These are phyloP conservation scores for Aspergillus haitiensis DNA, from an alignment of 495 filamentous ascomycete genomes.

Conservation along the genomic window DNA sequence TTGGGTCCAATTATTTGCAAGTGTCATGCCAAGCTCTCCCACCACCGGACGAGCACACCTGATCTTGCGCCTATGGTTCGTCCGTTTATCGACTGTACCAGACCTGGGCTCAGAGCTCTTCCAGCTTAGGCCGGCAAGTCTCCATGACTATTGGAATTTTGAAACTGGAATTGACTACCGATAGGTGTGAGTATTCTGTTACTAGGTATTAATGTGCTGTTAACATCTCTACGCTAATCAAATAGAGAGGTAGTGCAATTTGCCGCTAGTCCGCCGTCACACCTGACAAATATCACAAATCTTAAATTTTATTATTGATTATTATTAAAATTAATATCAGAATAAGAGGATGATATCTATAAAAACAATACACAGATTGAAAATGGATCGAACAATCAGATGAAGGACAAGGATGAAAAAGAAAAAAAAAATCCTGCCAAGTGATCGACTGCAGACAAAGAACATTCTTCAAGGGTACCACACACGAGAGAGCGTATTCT, in stretches of 20 bases:
- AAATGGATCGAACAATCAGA: too few species aligned
- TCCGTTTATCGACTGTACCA: background rate
- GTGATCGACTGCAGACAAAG: background rate
- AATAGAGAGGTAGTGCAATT: slow-evolving; percentile 3
- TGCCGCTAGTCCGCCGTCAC: slow-evolving; percentile 7
- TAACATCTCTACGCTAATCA: slow-evolving; percentile 2
- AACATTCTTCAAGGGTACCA: slow-evolving; percentile 3
- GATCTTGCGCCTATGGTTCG: slow-evolving; percentile 17
- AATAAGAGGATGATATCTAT: too few species aligned
- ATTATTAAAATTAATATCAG: background rate
- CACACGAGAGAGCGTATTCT: background rate
- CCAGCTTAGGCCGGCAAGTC: slow-evolving; percentile 7
- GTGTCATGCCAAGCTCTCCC: slow-evolving; percentile 7
- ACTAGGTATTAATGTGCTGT: background rate
- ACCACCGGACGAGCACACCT: background rate
- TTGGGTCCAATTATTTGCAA: slow-evolving; percentile 3
- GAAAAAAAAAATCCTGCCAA: background rate
- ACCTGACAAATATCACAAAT: slow-evolving; percentile 3
- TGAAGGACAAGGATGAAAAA: background rate
- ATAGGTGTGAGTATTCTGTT: background rate
- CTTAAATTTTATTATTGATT: background rate
- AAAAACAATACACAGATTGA: too few species aligned
- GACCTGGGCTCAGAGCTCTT: background rate
- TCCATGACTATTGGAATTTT: background rate
- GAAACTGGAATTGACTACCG: slow-evolving; percentile 1